phyloP scores from a whole-genome alignment of 2,329 filamentous ascomycete species.

The Penicillium expansum region DNA sequence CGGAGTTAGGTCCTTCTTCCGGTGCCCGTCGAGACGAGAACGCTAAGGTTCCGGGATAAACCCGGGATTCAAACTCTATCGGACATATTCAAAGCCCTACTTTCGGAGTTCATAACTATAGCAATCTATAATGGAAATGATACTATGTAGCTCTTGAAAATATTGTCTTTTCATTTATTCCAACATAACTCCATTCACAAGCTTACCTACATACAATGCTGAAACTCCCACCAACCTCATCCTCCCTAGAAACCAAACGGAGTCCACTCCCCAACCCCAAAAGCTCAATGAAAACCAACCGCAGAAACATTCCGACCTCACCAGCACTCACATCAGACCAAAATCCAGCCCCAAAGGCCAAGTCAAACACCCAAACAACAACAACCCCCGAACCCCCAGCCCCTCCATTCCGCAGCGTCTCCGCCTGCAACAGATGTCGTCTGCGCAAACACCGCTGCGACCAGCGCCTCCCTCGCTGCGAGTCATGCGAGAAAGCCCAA shows the following conservation, averaged over 20 bases:
- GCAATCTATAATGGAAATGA: too few species aligned
- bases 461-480: slow-evolving; percentile 77
- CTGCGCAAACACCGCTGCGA: slow-evolving; percentile 84
- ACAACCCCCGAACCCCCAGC: not conserved
- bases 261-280: not conserved
- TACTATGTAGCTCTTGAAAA: not conserved
- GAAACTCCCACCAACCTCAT: not conserved
- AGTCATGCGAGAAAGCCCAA: slow-evolving; percentile 78
- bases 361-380: not conserved
- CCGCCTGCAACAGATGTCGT: slow-evolving; percentile 79
- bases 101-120: too few species aligned
- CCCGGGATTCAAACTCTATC: slow-evolving; percentile 1
- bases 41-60: not conserved
- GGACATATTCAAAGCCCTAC: too few species aligned
- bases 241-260: not conserved
- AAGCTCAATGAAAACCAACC: not conserved
- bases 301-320: not conserved
- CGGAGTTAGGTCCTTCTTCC: not conserved
- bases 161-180: not conserved
- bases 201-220: not conserved
- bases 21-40: not conserved
- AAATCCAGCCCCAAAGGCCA: not conserved
- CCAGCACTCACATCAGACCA: not conserved
- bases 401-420: slow-evolving; percentile 67
- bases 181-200: not conserved